These are phyloP conservation scores for Chimonanthus salicifolius DNA, from an alignment of 164 flowering plant species.

Conservation along the genomic window DNA sequence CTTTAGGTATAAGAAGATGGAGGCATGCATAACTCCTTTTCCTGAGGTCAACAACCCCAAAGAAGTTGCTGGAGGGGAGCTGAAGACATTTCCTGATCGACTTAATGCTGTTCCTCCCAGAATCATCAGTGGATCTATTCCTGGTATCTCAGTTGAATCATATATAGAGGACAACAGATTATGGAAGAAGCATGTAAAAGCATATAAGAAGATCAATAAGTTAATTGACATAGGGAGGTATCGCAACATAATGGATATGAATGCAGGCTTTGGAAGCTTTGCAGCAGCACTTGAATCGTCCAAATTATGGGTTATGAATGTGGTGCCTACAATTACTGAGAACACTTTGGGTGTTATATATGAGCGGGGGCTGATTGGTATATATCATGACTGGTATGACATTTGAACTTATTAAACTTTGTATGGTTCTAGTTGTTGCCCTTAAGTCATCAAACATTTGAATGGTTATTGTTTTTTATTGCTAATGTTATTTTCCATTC, in stretches of 20 bases:
- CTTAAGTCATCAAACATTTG: not conserved
- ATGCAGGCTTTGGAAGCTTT: slow-evolving; percentile 90
- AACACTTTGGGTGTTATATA: slow-evolving; percentile 70
- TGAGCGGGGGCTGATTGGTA: slow-evolving; percentile 88
- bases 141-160: slow-evolving; percentile 67
- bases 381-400: slow-evolving; percentile 94
- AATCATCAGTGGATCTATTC: slow-evolving; percentile 63
- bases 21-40: slow-evolving; percentile 66
- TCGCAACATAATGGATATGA: slow-evolving; percentile 95
- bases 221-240: slow-evolving; percentile 76
- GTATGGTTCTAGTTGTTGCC: not conserved
- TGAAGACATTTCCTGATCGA: slow-evolving; percentile 71
- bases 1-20: slow-evolving; percentile 86
- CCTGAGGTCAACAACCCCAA: slow-evolving; percentile 42
- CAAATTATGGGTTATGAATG: slow-evolving; percentile 90
- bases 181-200: slow-evolving; percentile 83
- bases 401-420: not conserved
- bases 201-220: slow-evolving; percentile 66
- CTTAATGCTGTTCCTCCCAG: slow-evolving; percentile 81
- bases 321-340: slow-evolving; percentile 84
- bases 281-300: slow-evolving; percentile 77
- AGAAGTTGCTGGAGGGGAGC: slow-evolving; percentile 54
- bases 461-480: too few species aligned
- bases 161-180: slow-evolving; percentile 59
- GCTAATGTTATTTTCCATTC: too few species aligned